phyloP scores from a whole-genome alignment of 495 filamentous ascomycete genomes.

The Hyaloscypha variabilis region DNA sequence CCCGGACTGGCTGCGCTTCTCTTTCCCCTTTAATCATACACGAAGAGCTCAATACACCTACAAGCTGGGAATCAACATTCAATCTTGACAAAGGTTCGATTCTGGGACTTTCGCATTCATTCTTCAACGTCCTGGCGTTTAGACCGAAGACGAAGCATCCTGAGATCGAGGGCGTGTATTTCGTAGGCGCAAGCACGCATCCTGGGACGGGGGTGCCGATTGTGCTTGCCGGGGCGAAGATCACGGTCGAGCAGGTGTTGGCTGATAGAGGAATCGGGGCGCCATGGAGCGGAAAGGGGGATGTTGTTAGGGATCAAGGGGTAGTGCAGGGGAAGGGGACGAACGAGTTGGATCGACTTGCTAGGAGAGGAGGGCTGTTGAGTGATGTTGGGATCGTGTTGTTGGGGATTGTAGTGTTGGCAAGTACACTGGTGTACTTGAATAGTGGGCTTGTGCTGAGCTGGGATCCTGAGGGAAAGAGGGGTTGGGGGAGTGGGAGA shows the following conservation, averaged over 20 bases:
- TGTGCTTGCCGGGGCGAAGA: constrained; percentile 62
- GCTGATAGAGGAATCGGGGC: constrained; percentile 39
- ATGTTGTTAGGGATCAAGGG: constrained; percentile 26
- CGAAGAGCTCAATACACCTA: constrained; percentile 64
- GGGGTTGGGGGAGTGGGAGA: constrained; percentile 20
- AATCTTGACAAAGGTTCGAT: constrained; percentile 74
- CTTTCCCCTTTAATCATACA: constrained; percentile 51
- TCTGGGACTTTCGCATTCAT: constrained; percentile 65
- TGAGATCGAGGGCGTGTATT: constrained; percentile 49
- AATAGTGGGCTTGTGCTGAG: constrained; percentile 20
- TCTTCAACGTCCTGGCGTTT: constrained; percentile 72
- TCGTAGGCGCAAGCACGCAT: constrained; percentile 73
- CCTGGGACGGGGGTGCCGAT: constrained; percentile 75
- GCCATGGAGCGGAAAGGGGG: constrained; percentile 40
- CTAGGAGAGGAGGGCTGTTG: constrained; percentile 19
- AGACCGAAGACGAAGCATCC: constrained; percentile 58
- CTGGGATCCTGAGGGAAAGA: constrained; percentile 22
- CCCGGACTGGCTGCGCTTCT: constrained; percentile 50
- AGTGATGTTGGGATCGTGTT: constrained; percentile 21
- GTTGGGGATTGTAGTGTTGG: constrained; percentile 16
- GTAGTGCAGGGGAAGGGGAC: constrained; percentile 29
- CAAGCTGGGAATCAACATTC: constrained; percentile 61
- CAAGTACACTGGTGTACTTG: constrained; percentile 10
- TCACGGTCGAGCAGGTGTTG: constrained; percentile 61
- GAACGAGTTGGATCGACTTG: constrained; percentile 37